Conservation (phyloP, 1,139 yeast genomes). For the Yamadazyma trypodendri region DNA sequence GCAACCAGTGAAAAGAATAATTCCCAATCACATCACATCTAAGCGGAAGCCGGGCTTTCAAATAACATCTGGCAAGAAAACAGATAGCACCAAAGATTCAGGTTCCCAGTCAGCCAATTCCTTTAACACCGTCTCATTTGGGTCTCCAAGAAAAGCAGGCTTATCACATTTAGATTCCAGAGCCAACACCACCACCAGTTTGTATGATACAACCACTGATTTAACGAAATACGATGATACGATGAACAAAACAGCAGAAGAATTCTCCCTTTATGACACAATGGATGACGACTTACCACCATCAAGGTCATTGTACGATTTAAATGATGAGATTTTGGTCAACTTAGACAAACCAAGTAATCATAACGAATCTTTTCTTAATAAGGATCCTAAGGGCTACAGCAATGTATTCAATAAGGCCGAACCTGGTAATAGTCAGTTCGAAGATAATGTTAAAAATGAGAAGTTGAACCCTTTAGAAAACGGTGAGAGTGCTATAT, state of each 20-base stretch:
- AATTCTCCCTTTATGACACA: conserved; percentile 23
- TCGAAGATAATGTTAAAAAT: conserved; percentile 5
- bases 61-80: conserved; percentile 24
- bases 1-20: conserved; percentile 50
- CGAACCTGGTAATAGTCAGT: conserved; percentile 1
- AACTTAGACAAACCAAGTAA: conserved; percentile 27
- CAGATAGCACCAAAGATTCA: conserved; percentile 11
- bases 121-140: conserved; percentile 42
- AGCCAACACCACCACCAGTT: conserved; percentile 17
- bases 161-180: conserved; percentile 17
- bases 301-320: conserved; percentile 55
- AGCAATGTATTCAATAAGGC: conserved; percentile 43
- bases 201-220: conserved; percentile 26
- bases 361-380: conserved; percentile 36
- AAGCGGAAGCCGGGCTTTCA: conserved; percentile 46
- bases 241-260: conserved; percentile 30
- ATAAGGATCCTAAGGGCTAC: conserved; percentile 47
- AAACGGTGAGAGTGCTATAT: conserved; percentile 59
- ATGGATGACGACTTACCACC: conserved; percentile 61
- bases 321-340: conserved; percentile 42
- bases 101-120: conserved; percentile 20
- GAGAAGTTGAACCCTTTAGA: conserved; percentile 22
- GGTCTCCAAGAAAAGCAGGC: conserved; percentile 27
- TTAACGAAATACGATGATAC: conserved; percentile 31
- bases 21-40: conserved; percentile 55